Evolutionary conservation across 371 early-diverging fungal species (phyloP).

Genomic region (Apophysomyces elegans): DNA sequence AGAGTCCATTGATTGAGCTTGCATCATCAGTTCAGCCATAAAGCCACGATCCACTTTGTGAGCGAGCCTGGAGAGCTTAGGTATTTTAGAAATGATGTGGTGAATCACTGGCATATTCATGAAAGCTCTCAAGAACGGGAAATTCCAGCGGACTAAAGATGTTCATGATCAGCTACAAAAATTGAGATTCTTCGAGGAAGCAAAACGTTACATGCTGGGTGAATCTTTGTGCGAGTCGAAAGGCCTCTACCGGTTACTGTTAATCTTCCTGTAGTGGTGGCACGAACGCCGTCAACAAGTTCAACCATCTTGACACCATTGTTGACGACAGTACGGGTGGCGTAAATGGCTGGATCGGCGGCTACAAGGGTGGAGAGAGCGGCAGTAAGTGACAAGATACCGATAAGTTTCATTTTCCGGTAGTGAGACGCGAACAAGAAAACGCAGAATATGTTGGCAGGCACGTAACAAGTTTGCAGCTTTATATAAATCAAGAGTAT

Average conservation of each 20-base stretch:
- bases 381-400: neutral
- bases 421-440: neutral
- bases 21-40: slow-evolving; percentile 5
- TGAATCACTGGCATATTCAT: slow-evolving; percentile 5
- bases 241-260: neutral
- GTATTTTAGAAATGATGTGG: slow-evolving; percentile 1
- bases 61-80: neutral
- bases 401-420: neutral
- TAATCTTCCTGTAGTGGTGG: neutral
- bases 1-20: neutral
- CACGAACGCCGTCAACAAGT: neutral
- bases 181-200: neutral
- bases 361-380: neutral
- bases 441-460: neutral
- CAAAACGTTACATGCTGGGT: slow-evolving; percentile 3
- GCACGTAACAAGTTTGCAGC: neutral
- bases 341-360: neutral
- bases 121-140: neutral
- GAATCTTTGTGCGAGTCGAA: neutral
- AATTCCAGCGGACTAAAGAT: neutral
- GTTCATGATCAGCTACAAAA: neutral
- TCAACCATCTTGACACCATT: slow-evolving; percentile 2
- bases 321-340: neutral
- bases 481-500: slow-evolving; percentile 2
- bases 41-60: neutral